Percentiles rank a stretch among this genome's conserved stretches.
These are phyloP conservation scores for Entomortierella chlamydospora DNA, from an alignment of 192 early-diverging fungal genomes.

Conservation along the genomic window DNA sequence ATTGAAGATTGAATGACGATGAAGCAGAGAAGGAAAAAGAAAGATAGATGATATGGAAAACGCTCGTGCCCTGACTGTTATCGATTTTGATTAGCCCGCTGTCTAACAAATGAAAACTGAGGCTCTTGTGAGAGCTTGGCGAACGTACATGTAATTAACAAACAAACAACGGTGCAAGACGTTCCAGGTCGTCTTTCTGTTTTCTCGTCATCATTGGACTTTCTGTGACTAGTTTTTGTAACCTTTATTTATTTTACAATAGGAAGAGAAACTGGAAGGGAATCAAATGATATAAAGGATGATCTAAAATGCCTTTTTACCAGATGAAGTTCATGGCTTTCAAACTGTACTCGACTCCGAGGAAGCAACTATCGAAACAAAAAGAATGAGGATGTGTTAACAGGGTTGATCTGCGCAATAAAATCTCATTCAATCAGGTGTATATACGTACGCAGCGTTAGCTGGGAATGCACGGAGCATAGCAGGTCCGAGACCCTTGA, in stretches of 20 bases:
- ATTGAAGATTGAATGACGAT: too few relatives aligned
- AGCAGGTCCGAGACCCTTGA: constrained; percentile 91
- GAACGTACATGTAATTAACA: too few relatives aligned
- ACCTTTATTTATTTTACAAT: background rate
- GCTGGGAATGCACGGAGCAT: constrained; percentile 91
- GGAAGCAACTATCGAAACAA: constrained; percentile 37
- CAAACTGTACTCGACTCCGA: constrained; percentile 53
- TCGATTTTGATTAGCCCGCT: too few relatives aligned
- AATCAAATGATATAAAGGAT: too few relatives aligned
- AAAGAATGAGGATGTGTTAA: background rate
- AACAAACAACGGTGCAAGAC: background rate
- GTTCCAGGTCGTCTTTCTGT: background rate
- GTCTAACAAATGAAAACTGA: too few relatives aligned
- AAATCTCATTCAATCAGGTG: constrained; percentile 58
- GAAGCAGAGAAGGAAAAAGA: too few relatives aligned
- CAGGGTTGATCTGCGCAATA: background rate
- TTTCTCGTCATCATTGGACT: too few relatives aligned
- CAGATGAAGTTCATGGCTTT: constrained; percentile 45
- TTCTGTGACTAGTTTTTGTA: background rate
- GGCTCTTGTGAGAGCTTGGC: too few relatives aligned
- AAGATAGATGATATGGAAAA: too few relatives aligned
- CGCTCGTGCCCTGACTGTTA: too few relatives aligned
- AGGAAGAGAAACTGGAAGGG: too few relatives aligned
- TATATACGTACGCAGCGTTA: constrained; percentile 77
- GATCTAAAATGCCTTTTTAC: constrained; percentile 12